A percentile compares a stretch with the other conserved stretches of the same genome.
Conservation (phyloP, 768 basidiomycete genomes). For the Pisolithus marmoratus region DNA sequence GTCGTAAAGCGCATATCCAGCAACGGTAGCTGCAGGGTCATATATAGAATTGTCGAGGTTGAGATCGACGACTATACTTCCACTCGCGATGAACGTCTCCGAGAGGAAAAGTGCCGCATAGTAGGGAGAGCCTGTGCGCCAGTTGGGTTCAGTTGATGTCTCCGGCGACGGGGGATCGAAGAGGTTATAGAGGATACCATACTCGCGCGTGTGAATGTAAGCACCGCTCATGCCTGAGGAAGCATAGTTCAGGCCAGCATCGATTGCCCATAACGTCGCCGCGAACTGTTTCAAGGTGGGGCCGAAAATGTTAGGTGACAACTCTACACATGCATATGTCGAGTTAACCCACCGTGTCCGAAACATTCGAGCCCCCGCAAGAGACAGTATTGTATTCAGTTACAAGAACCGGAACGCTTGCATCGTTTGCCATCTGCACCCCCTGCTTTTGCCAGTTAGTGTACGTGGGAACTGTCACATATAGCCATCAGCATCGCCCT, state of each 20-base stretch:
- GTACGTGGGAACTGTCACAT: conserved; percentile 19
- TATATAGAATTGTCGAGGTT: conserved; percentile 28
- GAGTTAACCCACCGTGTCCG: conserved; percentile 21
- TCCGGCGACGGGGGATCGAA: conserved; percentile 32
- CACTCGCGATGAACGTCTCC: conserved; percentile 23
- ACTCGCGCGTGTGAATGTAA: conserved; percentile 33
- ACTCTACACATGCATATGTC: background rate
- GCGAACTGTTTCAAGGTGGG: conserved; percentile 22
- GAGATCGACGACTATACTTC: conserved; percentile 30
- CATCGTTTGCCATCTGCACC: conserved; percentile 17
- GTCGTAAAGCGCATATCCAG: conserved; percentile 29
- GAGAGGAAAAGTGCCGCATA: conserved; percentile 31
- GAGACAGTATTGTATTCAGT: conserved; percentile 34
- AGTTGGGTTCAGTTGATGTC: conserved; percentile 20
- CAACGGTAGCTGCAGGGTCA: conserved; percentile 20
- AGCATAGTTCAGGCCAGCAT: conserved; percentile 31
- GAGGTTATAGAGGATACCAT: conserved; percentile 32
- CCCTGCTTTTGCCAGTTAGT: conserved; percentile 28
- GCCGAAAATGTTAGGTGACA: background rate
- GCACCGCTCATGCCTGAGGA: conserved; percentile 26
- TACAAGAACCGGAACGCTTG: conserved; percentile 25
- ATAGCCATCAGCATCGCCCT: background rate
- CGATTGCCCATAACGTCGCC: conserved; percentile 31
- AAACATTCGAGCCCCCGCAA: conserved; percentile 34
- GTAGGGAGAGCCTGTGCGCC: conserved; percentile 31